Conservation (phyloP, 2,329 filamentous ascomycete genomes). For the Hypoxylon sp. region DNA sequence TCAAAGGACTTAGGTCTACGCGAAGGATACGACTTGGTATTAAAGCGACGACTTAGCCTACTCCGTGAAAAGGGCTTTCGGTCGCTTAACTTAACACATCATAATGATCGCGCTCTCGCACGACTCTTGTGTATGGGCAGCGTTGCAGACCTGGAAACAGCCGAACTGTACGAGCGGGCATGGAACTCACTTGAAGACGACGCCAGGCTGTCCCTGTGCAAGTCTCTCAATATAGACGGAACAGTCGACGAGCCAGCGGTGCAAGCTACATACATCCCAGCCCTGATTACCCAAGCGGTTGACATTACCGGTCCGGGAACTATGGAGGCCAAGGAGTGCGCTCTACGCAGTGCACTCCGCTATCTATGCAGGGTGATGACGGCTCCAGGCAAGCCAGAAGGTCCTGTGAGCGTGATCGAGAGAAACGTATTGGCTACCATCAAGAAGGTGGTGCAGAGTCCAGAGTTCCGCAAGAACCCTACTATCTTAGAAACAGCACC, state of each 20-base stretch:
- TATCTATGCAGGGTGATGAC: constrained; percentile 44
- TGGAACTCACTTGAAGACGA: constrained; percentile 39
- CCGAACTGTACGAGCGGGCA: constrained; percentile 43
- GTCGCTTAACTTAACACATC: constrained; percentile 37
- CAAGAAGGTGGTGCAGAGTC: constrained; percentile 41
- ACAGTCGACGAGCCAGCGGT: constrained; percentile 46
- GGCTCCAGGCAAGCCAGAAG: constrained; percentile 20
- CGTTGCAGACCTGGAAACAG: constrained; percentile 43
- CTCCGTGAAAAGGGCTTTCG: constrained; percentile 44
- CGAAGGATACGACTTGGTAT: constrained; percentile 47
- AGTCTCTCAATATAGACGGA: constrained; percentile 49
- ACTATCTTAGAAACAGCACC: constrained; percentile 40
- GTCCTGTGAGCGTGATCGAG: constrained; percentile 42
- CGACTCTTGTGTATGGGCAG: constrained; percentile 50
- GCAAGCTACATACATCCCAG: constrained; percentile 51
- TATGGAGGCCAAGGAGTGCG: constrained; percentile 31
- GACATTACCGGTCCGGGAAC: constrained; percentile 35
- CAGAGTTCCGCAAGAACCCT: constrained; percentile 40
- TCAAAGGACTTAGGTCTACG: constrained; percentile 35
- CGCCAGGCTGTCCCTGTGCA: constrained; percentile 38
- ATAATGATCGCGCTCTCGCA: constrained; percentile 47
- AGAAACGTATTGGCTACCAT: constrained; percentile 41
- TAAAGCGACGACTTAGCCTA: constrained; percentile 44
- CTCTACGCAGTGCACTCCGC: constrained; percentile 42
- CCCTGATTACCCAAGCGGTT: constrained; percentile 46